A percentile compares a stretch with the other conserved stretches of the same genome.
phyloP scores from a whole-genome alignment of 768 basidiomycete genomes.

The Cystobasidium tubakii region DNA sequence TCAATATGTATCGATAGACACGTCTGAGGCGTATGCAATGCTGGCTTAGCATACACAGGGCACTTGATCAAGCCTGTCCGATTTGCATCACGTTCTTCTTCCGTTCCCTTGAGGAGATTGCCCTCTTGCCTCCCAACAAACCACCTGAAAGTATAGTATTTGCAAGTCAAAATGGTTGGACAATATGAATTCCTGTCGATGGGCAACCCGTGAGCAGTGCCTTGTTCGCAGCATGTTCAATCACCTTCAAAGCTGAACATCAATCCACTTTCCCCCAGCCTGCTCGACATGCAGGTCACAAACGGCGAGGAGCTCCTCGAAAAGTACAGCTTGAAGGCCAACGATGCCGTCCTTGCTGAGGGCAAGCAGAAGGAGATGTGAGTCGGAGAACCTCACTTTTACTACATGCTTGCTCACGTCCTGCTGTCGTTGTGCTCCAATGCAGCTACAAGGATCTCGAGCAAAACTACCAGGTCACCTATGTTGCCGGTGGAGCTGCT shows the following conservation, averaged over 20 bases:
- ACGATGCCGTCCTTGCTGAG: constrained; percentile 92
- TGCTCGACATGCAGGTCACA: constrained; percentile 76
- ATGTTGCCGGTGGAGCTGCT: constrained; percentile 93
- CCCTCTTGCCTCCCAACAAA: neutral
- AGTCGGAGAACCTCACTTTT: constrained; percentile 44
- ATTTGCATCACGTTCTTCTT: constrained; percentile 4
- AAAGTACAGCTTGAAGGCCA: constrained; percentile 84
- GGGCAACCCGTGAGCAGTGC: constrained; percentile 35
- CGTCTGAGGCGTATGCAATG: neutral
- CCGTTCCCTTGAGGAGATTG: neutral
- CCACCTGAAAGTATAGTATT: neutral
- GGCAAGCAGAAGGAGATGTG: constrained; percentile 83
- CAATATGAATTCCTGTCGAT: constrained; percentile 33
- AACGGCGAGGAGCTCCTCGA: constrained; percentile 74
- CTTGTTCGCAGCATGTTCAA: neutral
- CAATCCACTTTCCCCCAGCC: constrained; percentile 20
- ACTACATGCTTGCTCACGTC: neutral
- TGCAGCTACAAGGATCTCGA: constrained; percentile 82
- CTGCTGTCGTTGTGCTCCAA: neutral
- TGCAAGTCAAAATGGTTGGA: constrained; percentile 18
- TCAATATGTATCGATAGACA: neutral
- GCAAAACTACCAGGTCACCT: constrained; percentile 67
- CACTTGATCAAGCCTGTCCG: neutral
- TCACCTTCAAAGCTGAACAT: neutral
- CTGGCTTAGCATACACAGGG: neutral